Percentiles rank a stretch among this genome's conserved stretches.
Evolutionary conservation across 305 asterid genomes (phyloP).

Genomic region (Stenogyne calaminthoides): DNA sequence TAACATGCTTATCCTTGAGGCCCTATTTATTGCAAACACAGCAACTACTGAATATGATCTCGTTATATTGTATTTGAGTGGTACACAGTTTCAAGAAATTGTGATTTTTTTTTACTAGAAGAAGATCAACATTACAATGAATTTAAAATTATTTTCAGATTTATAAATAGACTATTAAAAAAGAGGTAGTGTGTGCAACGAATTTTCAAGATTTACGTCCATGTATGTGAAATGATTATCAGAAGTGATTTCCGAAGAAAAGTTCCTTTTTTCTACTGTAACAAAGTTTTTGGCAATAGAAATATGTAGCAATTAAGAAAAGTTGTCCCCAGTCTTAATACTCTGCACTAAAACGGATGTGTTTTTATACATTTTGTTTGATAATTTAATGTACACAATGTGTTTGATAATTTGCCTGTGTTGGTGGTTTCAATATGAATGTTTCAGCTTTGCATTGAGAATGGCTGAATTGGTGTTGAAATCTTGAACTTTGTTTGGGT

Average conservation of each 20-base stretch:
- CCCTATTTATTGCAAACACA: background rate
- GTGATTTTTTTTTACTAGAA: no score
- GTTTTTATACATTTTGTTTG: no score
- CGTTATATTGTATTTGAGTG: background rate
- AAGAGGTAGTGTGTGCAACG: no score
- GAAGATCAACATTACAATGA: background rate
- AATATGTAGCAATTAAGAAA: no score
- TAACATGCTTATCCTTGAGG: background rate
- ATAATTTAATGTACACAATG: constrained; percentile 27
- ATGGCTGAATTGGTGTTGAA: constrained; percentile 15
- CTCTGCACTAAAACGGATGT: no score
- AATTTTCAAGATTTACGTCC: no score
- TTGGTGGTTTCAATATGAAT: constrained; percentile 21
- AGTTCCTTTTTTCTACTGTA: no score
- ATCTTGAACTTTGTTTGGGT: constrained; percentile 14
- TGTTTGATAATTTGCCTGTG: constrained; percentile 30
- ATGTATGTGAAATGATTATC: background rate
- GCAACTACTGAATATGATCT: constrained; percentile 4
- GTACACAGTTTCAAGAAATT: no score
- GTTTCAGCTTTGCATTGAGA: constrained; percentile 18
- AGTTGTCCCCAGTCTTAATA: no score
- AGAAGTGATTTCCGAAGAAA: background rate
- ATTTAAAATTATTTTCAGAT: background rate
- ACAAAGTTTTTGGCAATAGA: no score
- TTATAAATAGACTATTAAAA: background rate